Conservation (phyloP, 2,329 filamentous ascomycete species). For the Ascochyta fabae region DNA sequence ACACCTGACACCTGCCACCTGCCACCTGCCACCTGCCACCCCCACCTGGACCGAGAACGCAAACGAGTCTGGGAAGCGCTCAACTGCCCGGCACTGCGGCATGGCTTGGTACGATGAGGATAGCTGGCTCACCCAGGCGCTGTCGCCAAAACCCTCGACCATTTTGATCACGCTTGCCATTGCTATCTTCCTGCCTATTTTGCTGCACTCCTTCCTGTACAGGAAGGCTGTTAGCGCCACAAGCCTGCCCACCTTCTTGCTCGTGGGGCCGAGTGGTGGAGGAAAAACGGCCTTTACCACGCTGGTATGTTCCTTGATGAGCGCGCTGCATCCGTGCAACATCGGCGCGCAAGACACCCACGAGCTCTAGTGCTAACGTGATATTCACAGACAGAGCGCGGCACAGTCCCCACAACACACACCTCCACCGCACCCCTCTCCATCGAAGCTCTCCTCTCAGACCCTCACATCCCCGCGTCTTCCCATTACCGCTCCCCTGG, state of each 20-base stretch:
- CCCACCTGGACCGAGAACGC: neutral
- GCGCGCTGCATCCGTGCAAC: neutral
- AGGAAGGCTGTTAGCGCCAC: conserved; percentile 68
- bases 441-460: conserved; percentile 65
- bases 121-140: conserved; percentile 55
- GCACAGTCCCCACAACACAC: conserved; percentile 62
- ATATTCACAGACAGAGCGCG: conserved; percentile 58
- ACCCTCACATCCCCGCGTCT: conserved; percentile 63
- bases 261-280: conserved; percentile 79
- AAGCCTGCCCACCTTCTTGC: conserved; percentile 74
- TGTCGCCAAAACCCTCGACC: conserved; percentile 53
- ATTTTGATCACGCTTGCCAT: conserved; percentile 74
- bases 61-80: conserved; percentile 1
- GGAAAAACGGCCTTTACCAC: conserved; percentile 92
- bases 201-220: conserved; percentile 79
- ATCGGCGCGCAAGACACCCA: neutral
- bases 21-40: too few relatives aligned
- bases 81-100: neutral
- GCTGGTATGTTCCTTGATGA: conserved; percentile 59
- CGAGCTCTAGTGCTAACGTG: neutral
- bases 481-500: conserved; percentile 70
- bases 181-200: conserved; percentile 73
- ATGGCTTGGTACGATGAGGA: conserved; percentile 50
- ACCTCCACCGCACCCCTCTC: conserved; percentile 52
- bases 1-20: neutral